Percentiles rank a stretch among this genome's conserved stretches.
Conservation (phyloP, 352 stramenopile genomes). For the Pythium aquatile region DNA sequence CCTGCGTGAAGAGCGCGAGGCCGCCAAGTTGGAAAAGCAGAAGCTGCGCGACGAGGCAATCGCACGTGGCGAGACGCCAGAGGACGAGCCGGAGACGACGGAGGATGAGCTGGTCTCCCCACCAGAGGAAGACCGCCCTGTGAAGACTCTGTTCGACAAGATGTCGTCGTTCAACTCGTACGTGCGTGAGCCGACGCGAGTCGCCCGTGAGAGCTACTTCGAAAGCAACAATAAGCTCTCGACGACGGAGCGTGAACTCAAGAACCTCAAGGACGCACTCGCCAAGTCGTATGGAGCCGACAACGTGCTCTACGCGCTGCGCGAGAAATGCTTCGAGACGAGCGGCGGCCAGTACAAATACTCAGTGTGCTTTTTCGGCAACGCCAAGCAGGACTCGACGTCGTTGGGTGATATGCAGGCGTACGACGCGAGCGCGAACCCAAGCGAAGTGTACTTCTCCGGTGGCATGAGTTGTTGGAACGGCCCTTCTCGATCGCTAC, state of each 20-base stretch:
- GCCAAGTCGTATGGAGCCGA: conserved; percentile 63
- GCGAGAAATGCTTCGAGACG: conserved; percentile 69
- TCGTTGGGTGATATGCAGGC: conserved; percentile 73
- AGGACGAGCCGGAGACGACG: conserved; percentile 14
- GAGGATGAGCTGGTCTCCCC: conserved; percentile 41
- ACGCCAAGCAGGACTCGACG: conserved; percentile 76
- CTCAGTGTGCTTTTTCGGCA: conserved; percentile 82
- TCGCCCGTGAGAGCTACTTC: conserved; percentile 43
- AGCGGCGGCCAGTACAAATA: conserved; percentile 83
- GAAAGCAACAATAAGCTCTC: conserved; percentile 42
- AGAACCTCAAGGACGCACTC: conserved; percentile 36
- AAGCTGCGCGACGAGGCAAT: conserved; percentile 26
- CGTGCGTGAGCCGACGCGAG: conserved; percentile 44
- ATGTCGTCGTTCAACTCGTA: conserved; percentile 41
- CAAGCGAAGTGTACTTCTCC: conserved; percentile 52
- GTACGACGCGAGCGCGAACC: conserved; percentile 16
- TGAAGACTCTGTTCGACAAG: conserved; percentile 59
- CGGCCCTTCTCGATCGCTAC: conserved; percentile 76
- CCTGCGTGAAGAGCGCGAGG: conserved; percentile 46
- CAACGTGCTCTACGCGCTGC: conserved; percentile 61
- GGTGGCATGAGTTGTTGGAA: conserved; percentile 87
- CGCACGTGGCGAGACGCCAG: conserved; percentile 22
- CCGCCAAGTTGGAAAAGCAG: conserved; percentile 31
- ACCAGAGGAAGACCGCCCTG: conserved; percentile 51
- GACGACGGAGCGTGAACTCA: conserved; percentile 13